These are phyloP conservation scores for Lipomyces sp. DNA, from an alignment of 805 yeast species.

Conservation along the genomic window DNA sequence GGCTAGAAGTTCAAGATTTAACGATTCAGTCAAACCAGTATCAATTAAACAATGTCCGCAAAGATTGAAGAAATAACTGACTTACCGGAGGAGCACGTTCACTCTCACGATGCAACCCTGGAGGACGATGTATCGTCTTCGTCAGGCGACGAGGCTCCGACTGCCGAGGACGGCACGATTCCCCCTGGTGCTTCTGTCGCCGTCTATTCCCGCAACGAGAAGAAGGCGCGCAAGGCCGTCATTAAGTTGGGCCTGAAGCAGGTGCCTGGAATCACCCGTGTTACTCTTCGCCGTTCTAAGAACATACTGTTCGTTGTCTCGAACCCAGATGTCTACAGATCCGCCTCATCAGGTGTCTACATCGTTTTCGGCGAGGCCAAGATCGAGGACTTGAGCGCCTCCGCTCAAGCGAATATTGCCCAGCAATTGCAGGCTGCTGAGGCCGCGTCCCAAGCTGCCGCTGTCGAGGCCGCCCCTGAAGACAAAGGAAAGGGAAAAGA, in stretches of 20 bases:
- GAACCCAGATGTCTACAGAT: conserved; percentile 91
- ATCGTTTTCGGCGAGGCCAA: conserved; percentile 98
- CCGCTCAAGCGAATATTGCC: conserved; percentile 78
- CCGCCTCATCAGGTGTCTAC: conserved; percentile 88
- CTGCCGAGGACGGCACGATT: conserved; percentile 50
- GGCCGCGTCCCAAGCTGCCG: conserved; percentile 45
- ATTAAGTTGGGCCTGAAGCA: conserved; percentile 86
- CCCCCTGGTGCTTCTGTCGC: conserved; percentile 84
- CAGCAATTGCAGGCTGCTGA: conserved; percentile 58
- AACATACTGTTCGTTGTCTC: conserved; percentile 90
- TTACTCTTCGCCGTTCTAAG: conserved; percentile 85
- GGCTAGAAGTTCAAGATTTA: background rate
- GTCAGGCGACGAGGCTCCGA: conserved; percentile 43
- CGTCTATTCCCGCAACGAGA: conserved; percentile 86
- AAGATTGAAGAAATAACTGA: conserved; percentile 39
- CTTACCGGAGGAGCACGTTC: conserved; percentile 21
- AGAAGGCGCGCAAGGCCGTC: conserved; percentile 91
- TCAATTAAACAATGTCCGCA: conserved; percentile 32
- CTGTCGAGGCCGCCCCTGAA: conserved; percentile 43
- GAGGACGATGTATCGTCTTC: conserved; percentile 38
- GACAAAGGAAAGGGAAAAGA: conserved; percentile 38
- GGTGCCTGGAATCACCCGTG: conserved; percentile 91
- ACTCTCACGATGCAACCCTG: conserved; percentile 10
- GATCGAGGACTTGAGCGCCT: conserved; percentile 89
- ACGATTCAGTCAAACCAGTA: background rate